phyloP scores from a whole-genome alignment of 2,329 filamentous ascomycete species.

The Cladophialophora bantiana region DNA sequence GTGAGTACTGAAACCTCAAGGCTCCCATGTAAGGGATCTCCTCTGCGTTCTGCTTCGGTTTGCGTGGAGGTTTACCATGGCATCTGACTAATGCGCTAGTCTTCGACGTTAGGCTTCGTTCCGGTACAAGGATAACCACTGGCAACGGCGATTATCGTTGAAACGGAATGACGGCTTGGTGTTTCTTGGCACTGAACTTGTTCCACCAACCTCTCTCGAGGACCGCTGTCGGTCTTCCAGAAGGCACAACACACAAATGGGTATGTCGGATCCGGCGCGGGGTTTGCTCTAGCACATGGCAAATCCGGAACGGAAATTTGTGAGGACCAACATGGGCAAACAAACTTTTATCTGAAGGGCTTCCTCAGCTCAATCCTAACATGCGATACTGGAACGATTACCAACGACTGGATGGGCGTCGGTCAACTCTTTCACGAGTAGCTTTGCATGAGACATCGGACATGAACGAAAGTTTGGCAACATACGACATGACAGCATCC shows the following conservation, averaged over 20 bases:
- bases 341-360: constrained; percentile 34
- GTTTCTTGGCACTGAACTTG: constrained; percentile 33
- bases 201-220: constrained; percentile 31
- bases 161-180: constrained; percentile 59
- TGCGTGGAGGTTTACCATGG: constrained; percentile 77
- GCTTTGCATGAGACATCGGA: constrained; percentile 34
- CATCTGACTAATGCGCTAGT: constrained; percentile 81
- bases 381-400: constrained; percentile 33
- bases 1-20: constrained; percentile 79
- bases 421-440: constrained; percentile 26
- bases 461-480: constrained; percentile 34
- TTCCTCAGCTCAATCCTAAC: constrained; percentile 30
- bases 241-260: constrained; percentile 35
- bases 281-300: constrained; percentile 44
- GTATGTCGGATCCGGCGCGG: constrained; percentile 42
- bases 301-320: constrained; percentile 40
- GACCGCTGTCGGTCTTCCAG: constrained; percentile 26
- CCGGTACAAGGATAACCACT: constrained; percentile 73
- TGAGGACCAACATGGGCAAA: constrained; percentile 21
- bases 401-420: constrained; percentile 25
- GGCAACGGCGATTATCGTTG: constrained; percentile 58
- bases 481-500: constrained; percentile 35
- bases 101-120: constrained; percentile 85
- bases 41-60: constrained; percentile 85
- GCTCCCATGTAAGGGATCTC: constrained; percentile 88